These are phyloP conservation scores for Euptelea pleiosperma DNA, from an alignment of 164 flowering plant species.

Conservation along the genomic window DNA sequence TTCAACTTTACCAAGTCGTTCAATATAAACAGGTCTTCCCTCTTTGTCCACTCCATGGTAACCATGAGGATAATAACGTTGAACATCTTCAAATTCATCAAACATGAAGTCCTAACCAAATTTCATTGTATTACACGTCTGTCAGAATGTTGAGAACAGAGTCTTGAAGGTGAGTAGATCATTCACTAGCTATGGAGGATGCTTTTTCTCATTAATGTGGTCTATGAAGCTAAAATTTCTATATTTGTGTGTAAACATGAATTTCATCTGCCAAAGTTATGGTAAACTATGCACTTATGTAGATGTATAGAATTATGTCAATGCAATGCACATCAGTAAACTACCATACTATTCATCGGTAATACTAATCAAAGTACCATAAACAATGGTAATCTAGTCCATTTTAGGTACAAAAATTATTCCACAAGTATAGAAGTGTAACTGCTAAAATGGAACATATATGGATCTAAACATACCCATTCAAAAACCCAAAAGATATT, in stretches of 20 bases:
- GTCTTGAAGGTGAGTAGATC: neutral
- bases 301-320: too few relatives aligned
- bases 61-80: constrained; percentile 25
- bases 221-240: neutral
- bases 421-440: too few relatives aligned
- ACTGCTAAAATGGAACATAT: too few relatives aligned
- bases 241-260: neutral
- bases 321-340: too few relatives aligned
- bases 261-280: neutral
- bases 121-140: neutral
- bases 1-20: constrained; percentile 21
- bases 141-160: neutral
- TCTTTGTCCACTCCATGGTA: constrained; percentile 32
- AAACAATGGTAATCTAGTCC: too few relatives aligned
- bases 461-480: too few relatives aligned
- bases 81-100: constrained; percentile 23
- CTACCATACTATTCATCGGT: too few relatives aligned
- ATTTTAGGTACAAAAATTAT: too few relatives aligned
- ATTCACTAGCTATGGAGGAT: neutral
- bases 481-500: too few relatives aligned
- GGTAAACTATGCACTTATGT: too few relatives aligned
- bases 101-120: constrained; percentile 23
- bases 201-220: neutral
- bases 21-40: constrained; percentile 31
- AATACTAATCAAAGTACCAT: too few relatives aligned